phyloP scores from a whole-genome alignment of 345 rosid genomes.

The Psidium guajava region DNA sequence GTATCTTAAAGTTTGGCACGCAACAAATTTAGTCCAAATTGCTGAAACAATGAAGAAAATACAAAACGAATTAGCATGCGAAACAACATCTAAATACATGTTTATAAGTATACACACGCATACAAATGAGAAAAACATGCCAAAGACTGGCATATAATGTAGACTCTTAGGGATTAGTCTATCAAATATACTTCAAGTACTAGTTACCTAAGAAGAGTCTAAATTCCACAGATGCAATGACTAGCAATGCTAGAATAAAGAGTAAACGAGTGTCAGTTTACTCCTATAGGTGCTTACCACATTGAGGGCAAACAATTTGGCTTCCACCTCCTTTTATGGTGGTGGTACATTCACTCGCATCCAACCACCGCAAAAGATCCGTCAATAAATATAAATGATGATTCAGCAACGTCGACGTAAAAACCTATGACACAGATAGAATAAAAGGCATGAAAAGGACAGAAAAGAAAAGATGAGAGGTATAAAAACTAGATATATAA shows the following conservation, averaged over 20 bases:
- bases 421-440: not conserved
- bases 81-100: not conserved
- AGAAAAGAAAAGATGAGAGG: not conserved
- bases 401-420: not conserved
- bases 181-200: not conserved
- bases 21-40: not conserved
- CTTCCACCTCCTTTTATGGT: constrained; percentile 80
- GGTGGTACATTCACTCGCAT: constrained; percentile 39
- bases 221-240: not conserved
- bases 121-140: not conserved
- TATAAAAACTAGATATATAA: not conserved
- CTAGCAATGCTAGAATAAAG: not conserved
- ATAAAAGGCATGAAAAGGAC: not conserved
- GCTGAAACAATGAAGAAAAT: not conserved
- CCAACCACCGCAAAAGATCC: constrained; percentile 67
- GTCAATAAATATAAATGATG: constrained; percentile 4
- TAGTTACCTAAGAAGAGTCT: not conserved
- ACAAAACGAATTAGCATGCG: not conserved
- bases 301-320: constrained; percentile 70
- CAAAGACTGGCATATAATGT: not conserved
- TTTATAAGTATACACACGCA: not conserved
- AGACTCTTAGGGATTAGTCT: not conserved
- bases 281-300: constrained; percentile 36
- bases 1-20: not conserved
- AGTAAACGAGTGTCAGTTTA: not conserved